A percentile compares a stretch with the other conserved stretches of the same genome.
These are phyloP conservation scores for Tolypocladium ophioglossoides DNA, from an alignment of 2,329 filamentous ascomycete species.

Conservation along the genomic window DNA sequence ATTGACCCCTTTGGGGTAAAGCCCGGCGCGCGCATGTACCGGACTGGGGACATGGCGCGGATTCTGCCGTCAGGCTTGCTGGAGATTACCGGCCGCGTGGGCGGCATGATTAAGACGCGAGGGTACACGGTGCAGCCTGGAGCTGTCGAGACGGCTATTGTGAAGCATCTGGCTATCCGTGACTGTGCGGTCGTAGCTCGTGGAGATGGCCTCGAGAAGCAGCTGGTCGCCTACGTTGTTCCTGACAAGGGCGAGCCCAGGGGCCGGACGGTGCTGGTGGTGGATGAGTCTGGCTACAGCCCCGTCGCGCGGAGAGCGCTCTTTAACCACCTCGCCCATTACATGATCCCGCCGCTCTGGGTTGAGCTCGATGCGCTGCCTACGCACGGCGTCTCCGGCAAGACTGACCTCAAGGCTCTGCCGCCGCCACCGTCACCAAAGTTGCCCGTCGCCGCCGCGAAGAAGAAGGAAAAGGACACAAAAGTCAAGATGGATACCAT, in stretches of 20 bases:
- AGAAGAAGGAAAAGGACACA: slow-evolving; percentile 41
- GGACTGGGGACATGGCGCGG: slow-evolving; percentile 61
- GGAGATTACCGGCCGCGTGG: slow-evolving; percentile 67
- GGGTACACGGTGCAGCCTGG: slow-evolving; percentile 70
- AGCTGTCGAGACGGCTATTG: slow-evolving; percentile 64
- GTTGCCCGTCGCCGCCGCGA: slow-evolving; percentile 25
- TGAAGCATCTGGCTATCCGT: slow-evolving; percentile 57
- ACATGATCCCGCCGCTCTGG: slow-evolving; percentile 77
- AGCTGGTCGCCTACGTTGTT: slow-evolving; percentile 69
- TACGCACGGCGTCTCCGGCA: slow-evolving; percentile 69
- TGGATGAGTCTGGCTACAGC: slow-evolving; percentile 63
- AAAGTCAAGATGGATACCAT: slow-evolving; percentile 58
- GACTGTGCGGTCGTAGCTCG: slow-evolving; percentile 64
- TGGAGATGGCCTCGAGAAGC: slow-evolving; percentile 64
- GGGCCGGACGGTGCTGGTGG: slow-evolving; percentile 50
- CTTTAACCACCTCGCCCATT: slow-evolving; percentile 59
- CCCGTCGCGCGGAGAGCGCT: slow-evolving; percentile 56
- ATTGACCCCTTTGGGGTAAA: slow-evolving; percentile 51
- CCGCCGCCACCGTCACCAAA: slow-evolving; percentile 51
- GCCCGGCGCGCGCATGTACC: slow-evolving; percentile 59
- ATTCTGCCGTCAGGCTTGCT: slow-evolving; percentile 56
- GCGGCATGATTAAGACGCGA: slow-evolving; percentile 71
- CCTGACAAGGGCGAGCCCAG: slow-evolving; percentile 48
- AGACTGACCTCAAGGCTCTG: slow-evolving; percentile 62
- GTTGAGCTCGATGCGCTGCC: slow-evolving; percentile 61